Base-by-base conservation (phyloP, 192 early-diverging fungal genomes). In the Entrophospora sp. region DNA sequence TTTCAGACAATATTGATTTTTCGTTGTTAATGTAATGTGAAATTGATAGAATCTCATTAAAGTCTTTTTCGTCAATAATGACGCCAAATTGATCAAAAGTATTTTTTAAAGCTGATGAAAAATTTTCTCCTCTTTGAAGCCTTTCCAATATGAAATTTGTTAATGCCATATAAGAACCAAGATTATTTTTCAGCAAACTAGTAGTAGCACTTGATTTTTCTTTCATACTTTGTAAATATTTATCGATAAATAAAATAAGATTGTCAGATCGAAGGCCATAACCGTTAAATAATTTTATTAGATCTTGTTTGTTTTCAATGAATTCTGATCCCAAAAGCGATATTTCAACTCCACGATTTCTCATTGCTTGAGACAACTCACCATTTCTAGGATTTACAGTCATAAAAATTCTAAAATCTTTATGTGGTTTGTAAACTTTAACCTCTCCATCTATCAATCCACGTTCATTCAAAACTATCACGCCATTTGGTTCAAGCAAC, bases 341-440 rank as follows among this genome's bases (percentile, higher is more conserved):
- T 24, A 99, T 84, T 75, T 99, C 96, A n/a, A 97, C 86, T 49
- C 93, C 93, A 61, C 96, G 89, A 70, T 99, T 99, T 49, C 96
- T 76, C 96, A 99, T 99, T 3, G 96, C 95, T 8, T 95, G 81
- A 8, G 92, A 95, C 28, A 99, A 77, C 75, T 99, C 95, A 34
- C 96, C 96, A 67, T 89, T 81, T 42, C 81, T 78, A 13, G 95
- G 94, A 71, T 99, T 91, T 32, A 96, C 86, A 0, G 92, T 91
- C 91, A 99, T 91, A 69, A 99, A 92, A 52, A 99, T 88, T 28
- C 96, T 80, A 79, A 99, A 99, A 66, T 92, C 86, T 18, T 81
- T 81, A 63, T 96, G 95, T 9, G 93, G 93, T 18, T 75, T 70
- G 42, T 96, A 83, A 6, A 90, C 80, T 46, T 83, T 84, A 18